Percentiles rank a stretch among this genome's conserved stretches.
Conservation (phyloP, 805 yeast genomes). For the Spathaspora boniae region DNA sequence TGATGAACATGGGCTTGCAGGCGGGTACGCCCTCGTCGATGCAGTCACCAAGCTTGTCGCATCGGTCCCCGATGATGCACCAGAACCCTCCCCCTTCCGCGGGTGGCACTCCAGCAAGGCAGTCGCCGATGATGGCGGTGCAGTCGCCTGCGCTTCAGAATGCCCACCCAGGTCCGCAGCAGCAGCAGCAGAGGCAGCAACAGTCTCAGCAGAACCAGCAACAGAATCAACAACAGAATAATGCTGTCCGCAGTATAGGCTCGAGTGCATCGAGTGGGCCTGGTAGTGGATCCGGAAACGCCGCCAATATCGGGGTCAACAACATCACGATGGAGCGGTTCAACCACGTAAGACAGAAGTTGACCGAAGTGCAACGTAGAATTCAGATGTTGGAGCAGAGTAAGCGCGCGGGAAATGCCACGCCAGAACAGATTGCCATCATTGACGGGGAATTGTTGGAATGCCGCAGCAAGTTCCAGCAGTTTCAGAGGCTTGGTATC, state of each 20-base stretch:
- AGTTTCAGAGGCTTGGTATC: constrained; percentile 49
- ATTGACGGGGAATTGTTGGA: constrained; percentile 49
- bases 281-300: constrained; percentile 6
- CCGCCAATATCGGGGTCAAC: constrained; percentile 14
- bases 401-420: constrained; percentile 40
- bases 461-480: constrained; percentile 43
- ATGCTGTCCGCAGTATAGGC: constrained; percentile 3
- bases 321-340: constrained; percentile 36
- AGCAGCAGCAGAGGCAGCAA: constrained; percentile 4
- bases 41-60: constrained; percentile 7
- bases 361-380: constrained; percentile 48
- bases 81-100: constrained; percentile 7
- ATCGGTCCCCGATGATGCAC: constrained; percentile 9
- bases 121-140: constrained; percentile 8
- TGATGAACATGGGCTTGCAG: too few relatives aligned
- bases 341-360: constrained; percentile 42
- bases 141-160: constrained; percentile 7
- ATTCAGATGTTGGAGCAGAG: constrained; percentile 49
- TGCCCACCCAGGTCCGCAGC: constrained; percentile 1
- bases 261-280: constrained; percentile 6
- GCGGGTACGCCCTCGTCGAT: too few relatives aligned
- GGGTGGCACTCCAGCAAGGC: constrained; percentile 4
- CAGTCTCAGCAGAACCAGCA: constrained; percentile 6
- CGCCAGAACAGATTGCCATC: constrained; percentile 43
- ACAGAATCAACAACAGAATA: constrained; percentile 1